phyloP scores from a whole-genome alignment of 805 yeast species.

The Sungouiella thailandica region DNA sequence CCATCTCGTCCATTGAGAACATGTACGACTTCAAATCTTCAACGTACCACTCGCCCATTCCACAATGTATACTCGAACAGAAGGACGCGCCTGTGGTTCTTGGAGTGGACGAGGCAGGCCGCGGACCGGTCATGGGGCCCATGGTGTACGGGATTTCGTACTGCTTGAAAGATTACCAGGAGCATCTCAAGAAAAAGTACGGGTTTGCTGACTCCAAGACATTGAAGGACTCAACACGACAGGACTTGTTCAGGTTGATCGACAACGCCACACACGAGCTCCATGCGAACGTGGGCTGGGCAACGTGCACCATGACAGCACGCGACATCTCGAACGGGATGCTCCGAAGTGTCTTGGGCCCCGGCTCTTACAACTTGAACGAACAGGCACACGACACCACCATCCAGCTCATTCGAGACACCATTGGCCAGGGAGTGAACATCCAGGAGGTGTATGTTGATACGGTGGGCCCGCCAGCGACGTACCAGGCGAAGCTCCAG shows the following conservation, averaged over 20 bases:
- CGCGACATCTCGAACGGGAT: constrained; percentile 83
- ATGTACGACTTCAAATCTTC: constrained; percentile 34
- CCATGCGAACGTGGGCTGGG: constrained; percentile 72
- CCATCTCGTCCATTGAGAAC: constrained; percentile 24
- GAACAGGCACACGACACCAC: constrained; percentile 97
- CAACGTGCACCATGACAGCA: constrained; percentile 80
- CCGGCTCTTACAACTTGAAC: constrained; percentile 70
- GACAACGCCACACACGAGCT: constrained; percentile 44
- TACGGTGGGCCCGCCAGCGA: constrained; percentile 92
- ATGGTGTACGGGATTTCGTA: constrained; percentile 95
- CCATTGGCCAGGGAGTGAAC: constrained; percentile 56
- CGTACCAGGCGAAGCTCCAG: constrained; percentile 74
- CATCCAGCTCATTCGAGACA: constrained; percentile 65
- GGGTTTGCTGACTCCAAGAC: constrained; percentile 95
- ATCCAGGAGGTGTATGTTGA: constrained; percentile 79
- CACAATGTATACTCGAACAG: constrained; percentile 26
- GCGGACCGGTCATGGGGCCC: constrained; percentile 97
- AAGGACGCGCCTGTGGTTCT: constrained; percentile 46
- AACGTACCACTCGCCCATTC: constrained; percentile 49
- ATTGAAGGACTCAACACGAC: constrained; percentile 66
- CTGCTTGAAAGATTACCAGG: constrained; percentile 51
- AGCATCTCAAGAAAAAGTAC: constrained; percentile 44
- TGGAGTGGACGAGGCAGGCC: constrained; percentile 98
- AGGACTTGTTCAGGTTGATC: constrained; percentile 54
- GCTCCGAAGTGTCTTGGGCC: constrained; percentile 53